Conservation (phyloP, 1,139 yeast species). For the Kurtzmaniella quercitrusa region DNA sequence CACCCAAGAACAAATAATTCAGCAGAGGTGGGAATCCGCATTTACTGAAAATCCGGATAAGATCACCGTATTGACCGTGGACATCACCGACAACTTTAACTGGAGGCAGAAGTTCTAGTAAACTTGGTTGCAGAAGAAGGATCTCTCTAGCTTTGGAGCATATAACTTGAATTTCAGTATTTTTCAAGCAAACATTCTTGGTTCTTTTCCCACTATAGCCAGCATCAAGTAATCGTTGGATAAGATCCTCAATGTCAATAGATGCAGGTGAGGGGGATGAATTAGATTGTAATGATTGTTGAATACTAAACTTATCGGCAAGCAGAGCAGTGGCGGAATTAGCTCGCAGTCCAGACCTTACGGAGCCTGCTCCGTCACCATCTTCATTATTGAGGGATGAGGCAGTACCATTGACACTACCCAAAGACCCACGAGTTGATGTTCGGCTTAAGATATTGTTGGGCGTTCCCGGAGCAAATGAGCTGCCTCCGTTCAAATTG, state of each 20-base stretch:
- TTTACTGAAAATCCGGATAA: conserved; percentile 85
- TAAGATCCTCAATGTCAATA: conserved; percentile 80
- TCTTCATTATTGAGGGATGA: conserved; percentile 1
- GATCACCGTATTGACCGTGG: conserved; percentile 93
- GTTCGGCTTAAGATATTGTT: conserved; percentile 4
- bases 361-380: conserved; percentile 8
- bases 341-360: conserved; percentile 1
- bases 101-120: conserved; percentile 87
- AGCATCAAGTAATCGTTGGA: conserved; percentile 86
- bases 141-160: conserved; percentile 88
- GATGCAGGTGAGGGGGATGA: conserved; percentile 18
- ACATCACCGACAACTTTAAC: conserved; percentile 97
- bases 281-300: conserved; percentile 1
- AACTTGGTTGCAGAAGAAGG: conserved; percentile 81
- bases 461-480: conserved; percentile 2
- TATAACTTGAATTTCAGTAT: conserved; percentile 77
- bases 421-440: conserved; percentile 7
- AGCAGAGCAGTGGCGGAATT: conserved; percentile 1
- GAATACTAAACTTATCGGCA: conserved; percentile 7
- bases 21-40: conserved; percentile 98
- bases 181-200: conserved; percentile 81
- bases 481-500: conserved; percentile 8
- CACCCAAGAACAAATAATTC: conserved; percentile 88
- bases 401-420: conserved; percentile 2
- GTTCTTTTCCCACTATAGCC: conserved; percentile 94